Percentiles rank a stretch among this genome's conserved stretches.
phyloP scores from a whole-genome alignment of 768 basidiomycete genomes.

The Termitomyces sp. region DNA sequence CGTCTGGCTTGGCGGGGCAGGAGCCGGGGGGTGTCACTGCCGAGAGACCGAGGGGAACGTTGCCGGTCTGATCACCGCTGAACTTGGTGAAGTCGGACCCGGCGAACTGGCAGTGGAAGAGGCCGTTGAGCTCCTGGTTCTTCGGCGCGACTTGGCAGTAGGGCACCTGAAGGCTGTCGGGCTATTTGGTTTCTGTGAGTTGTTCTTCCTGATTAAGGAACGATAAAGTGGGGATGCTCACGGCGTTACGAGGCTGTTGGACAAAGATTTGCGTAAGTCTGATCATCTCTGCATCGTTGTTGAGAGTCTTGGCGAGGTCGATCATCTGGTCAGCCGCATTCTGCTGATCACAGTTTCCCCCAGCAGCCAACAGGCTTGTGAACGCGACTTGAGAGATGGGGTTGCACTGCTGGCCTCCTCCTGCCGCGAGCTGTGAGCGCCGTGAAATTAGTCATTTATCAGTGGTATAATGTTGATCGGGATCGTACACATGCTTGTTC shows the following conservation, averaged over 20 bases:
- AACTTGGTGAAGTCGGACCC: slow-evolving; percentile 37
- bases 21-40: slow-evolving; percentile 39
- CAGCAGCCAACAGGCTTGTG: slow-evolving; percentile 40
- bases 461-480: not conserved
- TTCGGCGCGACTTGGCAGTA: slow-evolving; percentile 46
- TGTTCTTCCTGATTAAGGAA: not conserved
- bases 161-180: slow-evolving; percentile 39
- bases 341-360: slow-evolving; percentile 39
- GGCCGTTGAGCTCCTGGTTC: slow-evolving; percentile 42
- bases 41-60: slow-evolving; percentile 37
- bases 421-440: slow-evolving; percentile 29
- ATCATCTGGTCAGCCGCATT: slow-evolving; percentile 45
- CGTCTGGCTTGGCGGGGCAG: slow-evolving; percentile 37
- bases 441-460: not conserved
- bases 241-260: slow-evolving; percentile 47
- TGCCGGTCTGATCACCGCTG: slow-evolving; percentile 36
- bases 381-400: slow-evolving; percentile 38
- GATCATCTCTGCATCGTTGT: slow-evolving; percentile 39
- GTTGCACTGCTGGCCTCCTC: slow-evolving; percentile 42
- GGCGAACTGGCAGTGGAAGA: slow-evolving; percentile 50
- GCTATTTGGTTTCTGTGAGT: slow-evolving; percentile 19
- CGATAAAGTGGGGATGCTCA: slow-evolving; percentile 16
- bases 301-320: slow-evolving; percentile 37
- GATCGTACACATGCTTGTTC: slow-evolving; percentile 47
- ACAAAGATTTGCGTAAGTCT: slow-evolving; percentile 40